Conservation (phyloP, 148 eudicot genomes). For the Agrostemma githago region DNA sequence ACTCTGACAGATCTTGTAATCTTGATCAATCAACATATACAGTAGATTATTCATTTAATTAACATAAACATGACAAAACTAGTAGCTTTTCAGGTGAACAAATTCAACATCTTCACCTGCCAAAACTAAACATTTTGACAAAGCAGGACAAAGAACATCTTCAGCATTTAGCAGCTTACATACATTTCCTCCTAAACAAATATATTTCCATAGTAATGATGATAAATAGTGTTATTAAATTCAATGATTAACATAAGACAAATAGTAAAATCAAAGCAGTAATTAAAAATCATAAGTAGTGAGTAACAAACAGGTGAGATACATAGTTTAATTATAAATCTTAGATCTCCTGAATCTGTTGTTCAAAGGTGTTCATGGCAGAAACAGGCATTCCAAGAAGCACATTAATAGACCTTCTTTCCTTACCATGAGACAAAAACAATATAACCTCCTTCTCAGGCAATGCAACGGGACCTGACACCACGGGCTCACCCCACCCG, state of each 20-base stretch:
- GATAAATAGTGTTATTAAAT: constrained; percentile 5
- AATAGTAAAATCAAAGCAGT: neutral
- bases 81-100: neutral
- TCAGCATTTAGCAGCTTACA: neutral
- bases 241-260: constrained; percentile 5
- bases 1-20: too few relatives aligned
- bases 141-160: neutral
- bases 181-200: constrained; percentile 11
- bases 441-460: constrained; percentile 38
- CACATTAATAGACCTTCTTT: constrained; percentile 41
- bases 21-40: too few relatives aligned
- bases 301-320: neutral
- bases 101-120: constrained; percentile 7
- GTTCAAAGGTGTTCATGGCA: constrained; percentile 39
- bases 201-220: neutral
- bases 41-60: neutral
- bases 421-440: constrained; percentile 37
- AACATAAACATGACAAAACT: neutral
- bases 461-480: constrained; percentile 41
- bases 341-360: constrained; percentile 25
- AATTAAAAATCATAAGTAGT: neutral
- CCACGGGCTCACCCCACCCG: constrained; percentile 50
- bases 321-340: neutral
- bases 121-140: constrained; percentile 14
- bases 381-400: constrained; percentile 45